Base-by-base conservation (phyloP, 345 rosid species). In the Erysimum cheiranthoides region DNA sequence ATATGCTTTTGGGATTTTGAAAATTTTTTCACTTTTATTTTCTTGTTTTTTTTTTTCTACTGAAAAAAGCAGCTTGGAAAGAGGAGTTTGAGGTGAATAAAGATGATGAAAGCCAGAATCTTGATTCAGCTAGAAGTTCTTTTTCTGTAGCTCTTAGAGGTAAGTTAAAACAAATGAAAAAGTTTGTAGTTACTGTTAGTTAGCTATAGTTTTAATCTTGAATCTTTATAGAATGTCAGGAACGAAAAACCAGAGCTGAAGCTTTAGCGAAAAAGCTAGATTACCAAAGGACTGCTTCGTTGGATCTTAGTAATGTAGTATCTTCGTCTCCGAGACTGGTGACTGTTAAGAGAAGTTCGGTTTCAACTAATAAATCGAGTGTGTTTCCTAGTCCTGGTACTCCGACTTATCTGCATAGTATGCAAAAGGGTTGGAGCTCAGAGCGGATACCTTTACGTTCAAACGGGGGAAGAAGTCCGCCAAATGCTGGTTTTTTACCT, bases 351-450 rank as follows among this genome's bases (percentile, higher is more conserved):
- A 86, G 84, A 84, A 78, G 83, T 79, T 80, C 87, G 0, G 75
- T 80, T 79, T 74, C 84, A 3, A 64, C 90, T 11, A 79, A 85
- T 39, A 89, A 82, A 76, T 84, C 91, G 0, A 84, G 93, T 54
- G 81, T 87, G 28, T 90, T 89, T 76, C 97, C 93, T 12, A 92
- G 99, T 70, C 99, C 97, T 0, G 99, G 90, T 11, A 95, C 97
- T 8, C 97, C 97, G 0, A 87, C 83, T 74, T 91, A 85, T 68
- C 78, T 79, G 40, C 81, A 87, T 65, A 65, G 85, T 56, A 86
- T 90, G 96, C 93, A 86, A 80, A 92, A 92, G 75, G 99, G 97
- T 68, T 95, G 99, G 97, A 90, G 93, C 80, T 92, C 99, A 0
- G 97, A 95, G 78, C 79, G 97, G 53, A 96, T 95, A 45, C 85